Base-by-base conservation (phyloP, 2,329 filamentous ascomycete genomes). In the Colletotrichum sp. region DNA sequence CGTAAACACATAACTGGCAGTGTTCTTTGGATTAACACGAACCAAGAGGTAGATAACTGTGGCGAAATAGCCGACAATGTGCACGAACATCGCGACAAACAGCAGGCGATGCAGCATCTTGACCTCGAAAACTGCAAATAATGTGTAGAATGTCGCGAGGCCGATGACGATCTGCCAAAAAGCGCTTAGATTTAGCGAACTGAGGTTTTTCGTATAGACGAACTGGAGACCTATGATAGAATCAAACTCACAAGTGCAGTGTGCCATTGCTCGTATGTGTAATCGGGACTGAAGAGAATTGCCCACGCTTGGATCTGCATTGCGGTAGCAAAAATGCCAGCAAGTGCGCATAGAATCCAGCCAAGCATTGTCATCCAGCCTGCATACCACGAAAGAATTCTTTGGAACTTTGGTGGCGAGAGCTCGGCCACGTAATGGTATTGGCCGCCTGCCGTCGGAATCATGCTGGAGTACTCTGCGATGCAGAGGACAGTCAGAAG, bases 341-440 rank as follows among this genome's bases (percentile, higher is more conserved):
- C 44, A 49, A 49, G 44, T 49, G 44, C 44, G 18, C 44, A 49
- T 21, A 49, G 9, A 21, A 52, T 87, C 88, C 87, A 90, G 10
- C 85, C 87, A n/a, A 86, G 83, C n/a, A 89, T 84, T 1, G 86
- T 87, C 44, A 89, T 80, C 89, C 88, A 90, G 69, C 87, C 86
- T 76, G 79, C 80, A 7, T 89, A 82, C 79, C 92, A 92, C 77
- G 89, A 91, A 8, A 92, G 82, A 66, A 89, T 87, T 72, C 88
- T 90, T 77, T 91, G 87, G 34, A 85, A 86, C 21, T 82, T 83
- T 2, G 81, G 82, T 1, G 89, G 88, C 4, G 88, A 88, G 71
- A 92, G 87, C 78, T 90, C 88, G 1, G 88, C 89, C 0, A 92
- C 89, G 90, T 90, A 92, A 79, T 92, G 90, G 77, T 92, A 92